These are phyloP conservation scores for Paramyrothecium roridum DNA, from an alignment of 2,329 filamentous ascomycete species.

Conservation along the genomic window DNA sequence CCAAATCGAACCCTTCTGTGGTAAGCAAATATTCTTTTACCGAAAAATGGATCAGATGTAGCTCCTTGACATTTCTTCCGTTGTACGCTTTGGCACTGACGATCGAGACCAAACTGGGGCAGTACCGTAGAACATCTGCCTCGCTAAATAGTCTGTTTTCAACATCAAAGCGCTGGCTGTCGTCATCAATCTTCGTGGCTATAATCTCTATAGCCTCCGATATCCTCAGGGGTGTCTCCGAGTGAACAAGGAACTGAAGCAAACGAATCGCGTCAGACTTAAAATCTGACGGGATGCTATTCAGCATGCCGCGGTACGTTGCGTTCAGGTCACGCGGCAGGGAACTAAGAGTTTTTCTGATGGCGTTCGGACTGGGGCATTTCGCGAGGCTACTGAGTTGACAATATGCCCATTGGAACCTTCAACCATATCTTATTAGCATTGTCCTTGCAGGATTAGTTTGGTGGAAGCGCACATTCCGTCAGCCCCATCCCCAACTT, in stretches of 20 bases:
- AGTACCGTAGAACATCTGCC: slow-evolving; percentile 7
- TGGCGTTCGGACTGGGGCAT: slow-evolving; percentile 7
- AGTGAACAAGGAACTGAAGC: slow-evolving; percentile 16
- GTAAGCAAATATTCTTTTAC: slow-evolving; percentile 18
- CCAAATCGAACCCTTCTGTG: not conserved
- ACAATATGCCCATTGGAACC: slow-evolving; percentile 23
- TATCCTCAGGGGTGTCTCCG: slow-evolving; percentile 9
- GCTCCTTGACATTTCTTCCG: not conserved
- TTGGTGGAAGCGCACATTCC: slow-evolving; percentile 23
- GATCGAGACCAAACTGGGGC: slow-evolving; percentile 11
- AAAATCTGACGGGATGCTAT: slow-evolving; percentile 7
- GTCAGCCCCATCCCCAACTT: slow-evolving; percentile 15
- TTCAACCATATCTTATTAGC: slow-evolving; percentile 4
- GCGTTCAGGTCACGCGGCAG: slow-evolving; percentile 15
- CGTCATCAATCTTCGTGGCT: slow-evolving; percentile 11
- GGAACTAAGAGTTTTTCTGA: slow-evolving; percentile 9
- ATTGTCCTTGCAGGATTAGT: not conserved
- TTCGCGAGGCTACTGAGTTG: slow-evolving; percentile 20
- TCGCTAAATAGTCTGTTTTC: slow-evolving; percentile 2
- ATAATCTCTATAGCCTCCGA: slow-evolving; percentile 15
- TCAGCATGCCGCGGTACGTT: slow-evolving; percentile 16
- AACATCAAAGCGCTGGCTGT: slow-evolving; percentile 7
- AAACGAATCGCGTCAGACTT: slow-evolving; percentile 13
- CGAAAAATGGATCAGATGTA: slow-evolving; percentile 20
- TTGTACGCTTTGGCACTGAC: not conserved